Base-by-base conservation (phyloP, 2,329 filamentous ascomycete genomes). In the Cladosporium sp. region DNA sequence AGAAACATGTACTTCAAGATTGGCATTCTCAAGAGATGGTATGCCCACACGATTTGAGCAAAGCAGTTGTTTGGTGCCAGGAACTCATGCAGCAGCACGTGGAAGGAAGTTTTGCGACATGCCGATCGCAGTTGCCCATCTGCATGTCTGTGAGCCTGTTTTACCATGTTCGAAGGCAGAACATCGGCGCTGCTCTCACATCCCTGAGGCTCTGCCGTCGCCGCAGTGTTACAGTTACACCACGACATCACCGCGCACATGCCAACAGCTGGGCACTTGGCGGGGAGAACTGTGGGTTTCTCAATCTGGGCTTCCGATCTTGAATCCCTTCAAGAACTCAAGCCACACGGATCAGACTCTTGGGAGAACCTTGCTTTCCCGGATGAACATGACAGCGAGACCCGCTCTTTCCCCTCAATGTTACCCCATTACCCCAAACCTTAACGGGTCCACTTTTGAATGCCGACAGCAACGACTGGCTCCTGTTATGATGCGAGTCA, bases 271-370 rank as follows among this genome's bases (percentile, higher is more conserved):
- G 49, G 49, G 60, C 48, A 43, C 60, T 63, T 56, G 49, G 60
- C 60, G n/a, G 18, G 11, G n/a, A 6, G 23, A 32, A 26, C 26
- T 21, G 60, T 63, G 60, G 60, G 39, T 63, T 53, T 28, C 60
- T 63, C 49, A 30, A 30, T 56, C 49, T 63, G 60, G 60, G 60
- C 60, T 63, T 63, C 60, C 60, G 60, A 46, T 46, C 60, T 56
- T 51, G 54, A 30, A 51, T 25, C 51, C 13, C 10, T 56, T 51
- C 54, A 30, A 51, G 23, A 43, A 25, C 23, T 63, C 60, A 63
- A 63, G 60, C 60, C 60, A 63, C 60, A 21, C 34, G 26, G 10
- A 56, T 53, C 32, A 28, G 13, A 63, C 13, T 46, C n/a, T 46
- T 46, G 39, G 39, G 13, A 4, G 8, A 46, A 46, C n/a, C 39